Base-by-base conservation (phyloP, 306 rosid species). In the Pyrus betulifolia region DNA sequence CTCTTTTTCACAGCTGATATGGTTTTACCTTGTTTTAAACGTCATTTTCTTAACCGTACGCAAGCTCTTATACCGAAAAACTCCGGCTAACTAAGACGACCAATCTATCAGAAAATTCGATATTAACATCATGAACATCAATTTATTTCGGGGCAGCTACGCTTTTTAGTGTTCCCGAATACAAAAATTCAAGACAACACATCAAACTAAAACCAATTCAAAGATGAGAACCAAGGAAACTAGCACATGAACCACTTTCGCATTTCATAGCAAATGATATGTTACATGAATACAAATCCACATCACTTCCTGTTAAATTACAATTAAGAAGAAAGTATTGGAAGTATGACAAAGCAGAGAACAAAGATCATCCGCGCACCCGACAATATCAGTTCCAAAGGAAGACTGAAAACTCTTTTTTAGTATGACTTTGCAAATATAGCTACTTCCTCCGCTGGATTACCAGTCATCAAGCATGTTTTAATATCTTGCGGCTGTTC, bases 351-450 rank as follows among this genome's bases (percentile, higher is more conserved):
- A 25, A 40, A 59, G 60, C 66, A 13, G 33, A 23, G 31, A 45
- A 35, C 66, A 55, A 11, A 11, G 11, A 72, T 44, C 19, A 44
- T 35, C 57, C 22, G 42, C 12, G 40, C 77, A 11, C 55, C 59
- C 54, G 55, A 31, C 76, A 76, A 18, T 40, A 67, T 61, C 52
- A 70, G 51, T 85, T 58, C 14, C 60, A 49, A 25, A 35, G 15
- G 21, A 78, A 52, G 30, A 35, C 76, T 22, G 84, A 82, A 72
- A 76, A 66, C 54, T 78, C 42, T 78, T 69, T 35, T 35, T 78
- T 69, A 92, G 82, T 94, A 94, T 22, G 98, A 95, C 83, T 95
- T 95, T 45, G 97, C 96, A 78, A 95, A 92, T 76, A 95, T 88
- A 68, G 98, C 98, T 52, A 92, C 98, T 84, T 92, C 98, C 67